These are phyloP conservation scores for Knufia fluminis DNA, from an alignment of 2,329 filamentous ascomycete genomes.

Conservation along the genomic window DNA sequence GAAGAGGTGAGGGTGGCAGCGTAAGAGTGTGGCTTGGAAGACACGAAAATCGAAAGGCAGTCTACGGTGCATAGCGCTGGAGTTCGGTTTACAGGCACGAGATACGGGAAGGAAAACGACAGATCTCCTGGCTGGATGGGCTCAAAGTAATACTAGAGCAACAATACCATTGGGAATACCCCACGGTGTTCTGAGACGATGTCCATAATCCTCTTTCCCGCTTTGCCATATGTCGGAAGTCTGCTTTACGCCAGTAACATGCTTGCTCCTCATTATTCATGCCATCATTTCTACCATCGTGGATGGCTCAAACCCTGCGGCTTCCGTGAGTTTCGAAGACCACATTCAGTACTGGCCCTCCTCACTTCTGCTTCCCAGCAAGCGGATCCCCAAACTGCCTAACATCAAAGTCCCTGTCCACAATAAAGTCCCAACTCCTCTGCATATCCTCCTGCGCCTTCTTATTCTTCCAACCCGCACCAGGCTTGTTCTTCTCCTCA, in stretches of 20 bases:
- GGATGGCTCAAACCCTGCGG: no score
- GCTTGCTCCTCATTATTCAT: neutral
- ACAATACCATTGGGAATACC: no score
- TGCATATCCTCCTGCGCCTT: constrained; percentile 49
- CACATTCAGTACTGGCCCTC: no score
- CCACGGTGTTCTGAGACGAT: no score
- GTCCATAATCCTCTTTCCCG: no score
- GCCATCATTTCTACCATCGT: neutral
- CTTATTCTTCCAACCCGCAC: constrained; percentile 46
- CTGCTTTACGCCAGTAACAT: neutral
- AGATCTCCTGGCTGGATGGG: no score
- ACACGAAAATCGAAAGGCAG: neutral
- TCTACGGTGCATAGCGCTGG: constrained; percentile 1
- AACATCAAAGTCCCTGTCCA: constrained; percentile 45
- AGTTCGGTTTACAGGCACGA: neutral
- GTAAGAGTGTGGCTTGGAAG: neutral
- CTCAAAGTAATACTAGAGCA: no score
- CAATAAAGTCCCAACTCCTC: constrained; percentile 39
- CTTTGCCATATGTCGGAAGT: neutral
- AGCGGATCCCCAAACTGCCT: constrained; percentile 22
- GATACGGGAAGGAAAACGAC: no score
- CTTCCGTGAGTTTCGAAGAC: no score
- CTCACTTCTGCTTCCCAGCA: neutral
- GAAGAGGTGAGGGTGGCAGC: constrained; percentile 21
- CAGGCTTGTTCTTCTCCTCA: constrained; percentile 36